Conservation (phyloP, 768 basidiomycete genomes). For the Tephrocybe sp. region DNA sequence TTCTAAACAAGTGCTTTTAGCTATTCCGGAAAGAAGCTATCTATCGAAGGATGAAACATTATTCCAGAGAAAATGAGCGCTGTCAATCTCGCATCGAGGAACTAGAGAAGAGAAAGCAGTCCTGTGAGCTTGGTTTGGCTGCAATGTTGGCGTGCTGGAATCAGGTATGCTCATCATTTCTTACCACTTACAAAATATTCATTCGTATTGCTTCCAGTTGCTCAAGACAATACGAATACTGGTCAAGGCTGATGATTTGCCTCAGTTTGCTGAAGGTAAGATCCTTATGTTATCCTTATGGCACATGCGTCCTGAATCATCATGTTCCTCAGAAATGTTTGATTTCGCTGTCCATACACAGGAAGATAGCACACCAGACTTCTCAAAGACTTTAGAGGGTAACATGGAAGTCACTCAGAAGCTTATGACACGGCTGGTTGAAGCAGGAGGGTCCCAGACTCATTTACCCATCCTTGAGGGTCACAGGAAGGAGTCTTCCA, state of each 20-base stretch:
- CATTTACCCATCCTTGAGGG: constrained; percentile 35
- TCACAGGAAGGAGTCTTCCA: constrained; percentile 54
- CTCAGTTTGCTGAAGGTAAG: constrained; percentile 35
- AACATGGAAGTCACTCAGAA: constrained; percentile 57
- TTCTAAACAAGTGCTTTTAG: constrained; percentile 34
- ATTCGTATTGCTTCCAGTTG: constrained; percentile 37
- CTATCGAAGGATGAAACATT: constrained; percentile 80
- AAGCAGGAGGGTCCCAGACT: constrained; percentile 34
- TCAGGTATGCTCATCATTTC: constrained; percentile 44
- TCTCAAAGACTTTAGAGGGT: constrained; percentile 46
- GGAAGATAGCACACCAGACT: constrained; percentile 32
- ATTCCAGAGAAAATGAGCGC: constrained; percentile 71
- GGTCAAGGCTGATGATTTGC: constrained; percentile 48
- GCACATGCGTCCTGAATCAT: constrained; percentile 1
- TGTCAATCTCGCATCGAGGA: constrained; percentile 57
- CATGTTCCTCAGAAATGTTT: constrained; percentile 37
- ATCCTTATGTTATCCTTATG: constrained; percentile 34
- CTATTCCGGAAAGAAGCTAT: constrained; percentile 86
- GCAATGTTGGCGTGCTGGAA: constrained; percentile 80
- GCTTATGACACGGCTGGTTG: constrained; percentile 57
- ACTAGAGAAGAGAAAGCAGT: constrained; percentile 61
- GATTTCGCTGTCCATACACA: constrained; percentile 40
- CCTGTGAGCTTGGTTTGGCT: constrained; percentile 67
- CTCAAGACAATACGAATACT: constrained; percentile 64
- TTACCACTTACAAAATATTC: constrained; percentile 1